Conservation (phyloP, 768 basidiomycete genomes). For the Rhodotorula paludigena region DNA sequence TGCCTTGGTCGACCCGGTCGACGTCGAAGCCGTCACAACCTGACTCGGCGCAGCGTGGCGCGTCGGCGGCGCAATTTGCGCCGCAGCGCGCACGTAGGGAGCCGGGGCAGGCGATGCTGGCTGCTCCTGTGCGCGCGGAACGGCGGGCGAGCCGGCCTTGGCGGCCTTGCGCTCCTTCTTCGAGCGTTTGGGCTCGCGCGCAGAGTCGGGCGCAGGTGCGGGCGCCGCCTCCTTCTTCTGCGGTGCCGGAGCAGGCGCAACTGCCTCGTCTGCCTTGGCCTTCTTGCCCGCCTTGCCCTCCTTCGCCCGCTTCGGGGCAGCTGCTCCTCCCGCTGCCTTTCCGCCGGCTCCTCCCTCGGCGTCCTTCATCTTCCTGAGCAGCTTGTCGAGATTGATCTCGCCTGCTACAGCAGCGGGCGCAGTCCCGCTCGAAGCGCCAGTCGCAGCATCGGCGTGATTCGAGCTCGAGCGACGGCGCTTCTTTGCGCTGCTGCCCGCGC, state of each 20-base stretch:
- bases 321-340: constrained; percentile 14
- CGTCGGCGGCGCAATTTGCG: background rate
- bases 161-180: constrained; percentile 14
- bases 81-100: background rate
- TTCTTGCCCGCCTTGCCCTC: constrained; percentile 15
- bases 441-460: background rate
- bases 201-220: background rate
- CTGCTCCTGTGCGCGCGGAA: too few relatives aligned
- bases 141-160: background rate
- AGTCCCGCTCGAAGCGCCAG: constrained; percentile 45
- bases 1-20: constrained; percentile 45
- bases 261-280: background rate
- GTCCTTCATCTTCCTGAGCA: constrained; percentile 54
- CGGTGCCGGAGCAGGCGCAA: background rate
- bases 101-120: background rate
- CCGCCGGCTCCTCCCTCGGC: background rate
- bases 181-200: background rate
- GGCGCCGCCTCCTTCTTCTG: constrained; percentile 2
- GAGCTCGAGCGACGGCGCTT: constrained; percentile 28
- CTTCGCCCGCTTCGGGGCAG: background rate
- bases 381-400: constrained; percentile 59
- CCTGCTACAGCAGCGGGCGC: constrained; percentile 44
- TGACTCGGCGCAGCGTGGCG: constrained; percentile 5
- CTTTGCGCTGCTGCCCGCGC: background rate
- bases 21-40: background rate